Percentiles rank a stretch among this genome's conserved stretches.
Conservation (phyloP, 805 yeast species). For the Cyberlindnera mrakii region DNA sequence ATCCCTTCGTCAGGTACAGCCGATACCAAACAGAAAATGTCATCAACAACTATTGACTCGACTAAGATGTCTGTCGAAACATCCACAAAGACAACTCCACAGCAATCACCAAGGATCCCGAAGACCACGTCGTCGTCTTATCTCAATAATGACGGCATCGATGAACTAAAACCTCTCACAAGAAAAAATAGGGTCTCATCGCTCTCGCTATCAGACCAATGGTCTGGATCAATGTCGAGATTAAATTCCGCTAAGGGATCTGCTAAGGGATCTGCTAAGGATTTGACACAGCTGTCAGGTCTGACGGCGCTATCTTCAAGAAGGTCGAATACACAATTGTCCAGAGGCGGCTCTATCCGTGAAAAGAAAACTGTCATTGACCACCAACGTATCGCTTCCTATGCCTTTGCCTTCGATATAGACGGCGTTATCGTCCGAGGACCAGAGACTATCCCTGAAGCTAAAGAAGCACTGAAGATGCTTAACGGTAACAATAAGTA, state of each 20-base stretch:
- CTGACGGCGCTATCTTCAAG: constrained; percentile 19
- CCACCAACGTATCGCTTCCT: constrained; percentile 69
- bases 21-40: neutral
- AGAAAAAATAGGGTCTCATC: constrained; percentile 62
- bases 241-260: constrained; percentile 19
- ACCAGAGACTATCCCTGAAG: constrained; percentile 78
- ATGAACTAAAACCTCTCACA: constrained; percentile 53
- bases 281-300: constrained; percentile 14
- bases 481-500: constrained; percentile 74
- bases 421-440: constrained; percentile 89
- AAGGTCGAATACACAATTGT: constrained; percentile 13
- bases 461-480: constrained; percentile 62
- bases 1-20: neutral
- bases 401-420: constrained; percentile 89
- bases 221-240: constrained; percentile 38
- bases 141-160: constrained; percentile 70
- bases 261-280: constrained; percentile 18
- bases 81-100: constrained; percentile 16
- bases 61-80: constrained; percentile 5
- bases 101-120: constrained; percentile 15
- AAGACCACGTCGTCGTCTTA: constrained; percentile 49
- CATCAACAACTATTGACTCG: neutral
- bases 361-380: constrained; percentile 49
- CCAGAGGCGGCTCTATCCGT: constrained; percentile 26
- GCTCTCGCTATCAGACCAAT: constrained; percentile 65